A percentile compares a stretch with the other conserved stretches of the same genome.
Conservation (phyloP, 2,329 filamentous ascomycete genomes). For the Dendrostoma leiphaemia region DNA sequence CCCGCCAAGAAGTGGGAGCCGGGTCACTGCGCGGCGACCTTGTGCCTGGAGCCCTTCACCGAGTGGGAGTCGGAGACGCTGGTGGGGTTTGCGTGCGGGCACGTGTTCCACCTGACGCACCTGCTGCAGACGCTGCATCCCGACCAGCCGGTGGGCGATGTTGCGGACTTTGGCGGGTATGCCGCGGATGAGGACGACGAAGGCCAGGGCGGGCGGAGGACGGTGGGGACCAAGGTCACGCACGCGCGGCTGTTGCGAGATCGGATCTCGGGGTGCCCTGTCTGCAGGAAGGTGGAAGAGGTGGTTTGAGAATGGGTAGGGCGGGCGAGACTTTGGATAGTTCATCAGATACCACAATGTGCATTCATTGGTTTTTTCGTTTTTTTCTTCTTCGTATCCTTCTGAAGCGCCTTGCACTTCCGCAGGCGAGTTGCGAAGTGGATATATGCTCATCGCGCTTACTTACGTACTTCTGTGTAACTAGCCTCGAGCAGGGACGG, state of each 20-base stretch:
- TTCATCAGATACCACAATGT: constrained; percentile 1
- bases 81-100: constrained; percentile 78
- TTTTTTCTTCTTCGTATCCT: too few species aligned
- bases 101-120: constrained; percentile 77
- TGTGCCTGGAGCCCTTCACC: constrained; percentile 54
- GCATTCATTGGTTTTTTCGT: not conserved
- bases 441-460: too few species aligned
- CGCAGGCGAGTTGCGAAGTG: too few species aligned
- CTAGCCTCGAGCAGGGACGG: too few species aligned
- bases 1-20: constrained; percentile 36
- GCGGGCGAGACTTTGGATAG: not conserved
- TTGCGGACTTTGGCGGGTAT: constrained; percentile 33
- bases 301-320: constrained; percentile 13
- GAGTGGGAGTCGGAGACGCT: constrained; percentile 69
- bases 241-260: constrained; percentile 77
- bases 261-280: constrained; percentile 64
- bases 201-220: constrained; percentile 48
- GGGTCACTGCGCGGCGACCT: constrained; percentile 54
- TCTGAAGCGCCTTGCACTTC: too few species aligned
- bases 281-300: constrained; percentile 43
- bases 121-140: constrained; percentile 55
- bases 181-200: constrained; percentile 38
- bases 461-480: too few species aligned
- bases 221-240: constrained; percentile 83
- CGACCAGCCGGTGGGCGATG: constrained; percentile 42